A percentile compares a stretch with the other conserved stretches of the same genome.
Evolutionary conservation across 2,329 filamentous ascomycete genomes (phyloP).

Genomic region (Fusarium albosuccineum): DNA sequence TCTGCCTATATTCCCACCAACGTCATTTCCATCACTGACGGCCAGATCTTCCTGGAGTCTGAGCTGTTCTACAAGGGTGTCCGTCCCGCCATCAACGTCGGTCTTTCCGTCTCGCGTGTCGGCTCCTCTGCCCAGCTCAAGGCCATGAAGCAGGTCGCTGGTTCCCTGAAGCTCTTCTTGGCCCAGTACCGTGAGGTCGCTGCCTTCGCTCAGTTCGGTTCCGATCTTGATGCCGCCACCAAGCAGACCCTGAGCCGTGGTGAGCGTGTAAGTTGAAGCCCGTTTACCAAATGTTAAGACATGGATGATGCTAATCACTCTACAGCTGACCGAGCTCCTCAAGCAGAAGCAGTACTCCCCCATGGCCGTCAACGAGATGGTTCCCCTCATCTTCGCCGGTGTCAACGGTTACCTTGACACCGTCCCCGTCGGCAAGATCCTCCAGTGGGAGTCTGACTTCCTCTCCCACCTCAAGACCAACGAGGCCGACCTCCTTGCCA

Average conservation of each 20-base stretch:
- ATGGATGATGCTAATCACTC: conserved; percentile 41
- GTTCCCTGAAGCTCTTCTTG: conserved; percentile 99
- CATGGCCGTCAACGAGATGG: conserved; percentile 99
- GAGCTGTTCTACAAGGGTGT: conserved; percentile 99
- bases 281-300: not conserved
- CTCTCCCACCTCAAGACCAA: conserved; percentile 91
- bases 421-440: conserved; percentile 91
- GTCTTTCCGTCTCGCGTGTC: conserved; percentile 99
- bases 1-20: conserved; percentile 99
- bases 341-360: conserved; percentile 99
- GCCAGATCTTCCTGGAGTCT: conserved; percentile 99
- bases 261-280: conserved; percentile 83
- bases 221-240: conserved; percentile 97
- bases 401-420: conserved; percentile 95
- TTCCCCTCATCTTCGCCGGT: conserved; percentile 99
- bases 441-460: conserved; percentile 95
- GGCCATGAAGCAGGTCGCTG: conserved; percentile 99
- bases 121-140: conserved; percentile 99
- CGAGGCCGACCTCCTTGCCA: conserved; percentile 84
- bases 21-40: conserved; percentile 99
- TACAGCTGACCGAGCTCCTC: conserved; percentile 89
- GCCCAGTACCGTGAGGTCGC: conserved; percentile 99
- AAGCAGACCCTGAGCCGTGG: conserved; percentile 98
- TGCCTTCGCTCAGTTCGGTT: conserved; percentile 99
- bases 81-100: conserved; percentile 99